Evolutionary conservation across 306 rosid species (phyloP), one percentile per base, ranked within the genome.

Genomic region (Begonia peltatifolia): DNA sequence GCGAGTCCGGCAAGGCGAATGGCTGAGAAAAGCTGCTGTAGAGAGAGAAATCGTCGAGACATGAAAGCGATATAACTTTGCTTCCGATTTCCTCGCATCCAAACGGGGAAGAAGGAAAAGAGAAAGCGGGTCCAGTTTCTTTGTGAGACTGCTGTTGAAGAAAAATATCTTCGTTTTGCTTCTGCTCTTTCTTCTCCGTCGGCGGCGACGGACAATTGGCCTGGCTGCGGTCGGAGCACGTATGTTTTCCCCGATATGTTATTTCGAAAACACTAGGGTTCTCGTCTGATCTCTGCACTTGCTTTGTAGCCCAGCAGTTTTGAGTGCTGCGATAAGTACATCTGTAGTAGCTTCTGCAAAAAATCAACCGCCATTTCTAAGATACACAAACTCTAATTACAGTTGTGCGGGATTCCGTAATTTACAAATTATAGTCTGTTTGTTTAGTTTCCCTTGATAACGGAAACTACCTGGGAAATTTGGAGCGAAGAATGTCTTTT

Each of bases 321-420:
- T 79, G 82, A 22, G 79, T 81, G 61, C 65, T 83, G 44, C 99
- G 85, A 63, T 70, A 83, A 52, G 99, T 92, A 80, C 99, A 92
- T 71, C 99, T 53, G 58, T 92, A 92, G 56, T 92, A 92, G 71
- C 96, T 87, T 79, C 99, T 92, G 99, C 87, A 79, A 63, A 57
- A 52, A 59, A 14, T 7, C n/a, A 46, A 46, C 53, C 11, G 18
- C 16, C 55, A 59, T 15, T 53, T 48, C 47, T 48, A 14, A 59
- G 54, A 47, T 14, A 30, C 10, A 15, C 52, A 30, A 30, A 30
- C 9, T 30, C 38, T 30, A 20, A 3, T 20, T 20, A 20, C 23
- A 20, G 23, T 20, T 3, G 23, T 20, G 23, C 4, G 23, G 23
- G 2, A 20, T 20, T 1, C n/a, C 47, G 52, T 44, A 17, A 13